Conservation (phyloP, 2,329 filamentous ascomycete species). For the Claviceps pusilla region DNA sequence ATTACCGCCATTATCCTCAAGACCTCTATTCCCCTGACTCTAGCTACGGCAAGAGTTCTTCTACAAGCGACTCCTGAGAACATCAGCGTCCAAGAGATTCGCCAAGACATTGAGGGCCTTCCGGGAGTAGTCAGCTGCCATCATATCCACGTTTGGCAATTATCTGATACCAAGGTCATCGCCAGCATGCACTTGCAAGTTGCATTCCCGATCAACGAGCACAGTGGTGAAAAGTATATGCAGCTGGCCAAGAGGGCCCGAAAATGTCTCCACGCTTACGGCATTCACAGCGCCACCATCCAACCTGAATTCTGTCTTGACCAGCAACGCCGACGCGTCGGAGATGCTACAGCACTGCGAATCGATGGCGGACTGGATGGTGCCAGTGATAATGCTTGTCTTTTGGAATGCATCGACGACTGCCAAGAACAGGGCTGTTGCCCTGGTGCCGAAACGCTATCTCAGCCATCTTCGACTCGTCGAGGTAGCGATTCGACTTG, state of each 20-base stretch:
- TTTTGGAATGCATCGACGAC: slow-evolving; percentile 33
- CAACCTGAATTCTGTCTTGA: slow-evolving; percentile 74
- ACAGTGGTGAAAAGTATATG: slow-evolving; percentile 76
- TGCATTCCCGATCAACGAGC: slow-evolving; percentile 72
- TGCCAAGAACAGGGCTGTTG: slow-evolving; percentile 16
- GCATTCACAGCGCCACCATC: slow-evolving; percentile 93
- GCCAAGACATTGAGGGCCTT: slow-evolving; percentile 74
- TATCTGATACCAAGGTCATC: slow-evolving; percentile 87
- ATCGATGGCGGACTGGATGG: slow-evolving; percentile 20
- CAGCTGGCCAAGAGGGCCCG: slow-evolving; percentile 67
- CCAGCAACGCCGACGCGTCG: slow-evolving; percentile 25
- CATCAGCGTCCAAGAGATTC: slow-evolving; percentile 77
- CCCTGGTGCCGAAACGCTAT: no score
- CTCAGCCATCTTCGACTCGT: no score
- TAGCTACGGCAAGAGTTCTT: slow-evolving; percentile 71
- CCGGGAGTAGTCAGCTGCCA: slow-evolving; percentile 82
- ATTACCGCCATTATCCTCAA: slow-evolving; percentile 70
- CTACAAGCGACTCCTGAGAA: slow-evolving; percentile 87
- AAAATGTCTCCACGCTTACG: slow-evolving; percentile 82
- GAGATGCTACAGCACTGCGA: slow-evolving; percentile 20
- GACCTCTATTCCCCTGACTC: slow-evolving; percentile 64
- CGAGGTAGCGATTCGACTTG: no score
- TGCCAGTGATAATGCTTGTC: slow-evolving; percentile 23
- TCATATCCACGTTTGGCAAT: slow-evolving; percentile 94
- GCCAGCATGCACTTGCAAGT: slow-evolving; percentile 90